Base-by-base conservation (phyloP, 768 basidiomycete genomes). In the Lentinula guzmanii region DNA sequence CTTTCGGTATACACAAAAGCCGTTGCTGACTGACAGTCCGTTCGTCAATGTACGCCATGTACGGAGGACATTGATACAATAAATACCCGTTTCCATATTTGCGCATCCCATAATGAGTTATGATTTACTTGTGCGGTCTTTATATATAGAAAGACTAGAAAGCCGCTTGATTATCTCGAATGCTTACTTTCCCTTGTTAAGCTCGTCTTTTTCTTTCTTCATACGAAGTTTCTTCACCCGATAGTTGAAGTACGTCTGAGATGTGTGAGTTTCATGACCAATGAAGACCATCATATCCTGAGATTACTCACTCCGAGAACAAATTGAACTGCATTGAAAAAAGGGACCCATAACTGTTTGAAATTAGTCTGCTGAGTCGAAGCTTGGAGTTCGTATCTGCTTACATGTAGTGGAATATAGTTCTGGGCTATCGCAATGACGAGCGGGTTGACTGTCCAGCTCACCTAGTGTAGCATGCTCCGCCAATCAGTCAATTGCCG, bases 261-360 rank as follows among this genome's bases (percentile, higher is more conserved):
- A 43, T 5, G 16, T n/a, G 63, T 52, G 60, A 53, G 61, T 15
- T 60, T 62, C 64, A 43, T 18, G 13, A 28, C 33, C 2, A 33
- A 31, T 9, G 31, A 6, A 55, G 13, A 2, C 11, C 21, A 33
- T 28, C 37, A 37, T 21, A 50, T 45, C 21, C 8, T 21, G 18
- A 61, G 31, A 8, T 21, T 39, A 39, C 89, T 67, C 68, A 92
- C 91, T 21, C 91, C 91, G 11, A 91, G 77, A 21, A 84, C 70
- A 70, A 95, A 93, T 70, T 86, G 84, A 45, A 95, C 76, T 39
- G 82, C 66, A 71, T 87, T 93, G 81, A 95, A 94, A 77, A 90
- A 95, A 8, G 90, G 89, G 0, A 90, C 89, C 92, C 93, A 93
- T 48, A 93, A 79, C 89, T 91, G 65, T 15, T 52, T 37, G n/a